Evolutionary conservation across 805 yeast species (phyloP).

Genomic region (Metschnikowia similis): DNA sequence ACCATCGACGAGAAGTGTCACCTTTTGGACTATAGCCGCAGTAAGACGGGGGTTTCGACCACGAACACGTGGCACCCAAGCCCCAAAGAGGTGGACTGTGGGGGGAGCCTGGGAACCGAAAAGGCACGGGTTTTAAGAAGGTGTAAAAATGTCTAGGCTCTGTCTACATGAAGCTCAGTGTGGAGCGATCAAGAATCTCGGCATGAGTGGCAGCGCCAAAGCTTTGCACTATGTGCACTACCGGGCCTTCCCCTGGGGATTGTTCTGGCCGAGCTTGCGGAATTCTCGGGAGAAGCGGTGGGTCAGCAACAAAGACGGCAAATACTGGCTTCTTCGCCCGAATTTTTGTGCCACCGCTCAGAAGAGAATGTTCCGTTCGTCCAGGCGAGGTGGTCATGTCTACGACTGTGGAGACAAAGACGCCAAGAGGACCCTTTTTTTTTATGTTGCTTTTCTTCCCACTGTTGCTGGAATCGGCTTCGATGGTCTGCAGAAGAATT

Average conservation of each 20-base stretch:
- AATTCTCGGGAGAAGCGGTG: neutral
- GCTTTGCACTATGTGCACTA: neutral
- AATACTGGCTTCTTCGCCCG: no score
- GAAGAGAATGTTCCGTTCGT: no score
- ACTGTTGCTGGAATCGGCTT: neutral
- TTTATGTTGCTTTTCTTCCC: neutral
- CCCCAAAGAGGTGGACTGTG: neutral
- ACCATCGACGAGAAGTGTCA: neutral
- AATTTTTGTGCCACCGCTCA: no score
- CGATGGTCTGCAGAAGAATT: slow-evolving; percentile 1
- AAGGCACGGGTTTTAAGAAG: neutral
- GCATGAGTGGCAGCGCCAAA: neutral
- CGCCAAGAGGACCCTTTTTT: neutral
- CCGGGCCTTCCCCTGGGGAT: neutral
- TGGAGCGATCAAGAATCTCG: no score
- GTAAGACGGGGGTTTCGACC: neutral
- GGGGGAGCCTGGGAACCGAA: neutral
- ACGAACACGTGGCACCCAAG: no score
- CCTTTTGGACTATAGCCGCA: neutral
- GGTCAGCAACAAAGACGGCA: neutral
- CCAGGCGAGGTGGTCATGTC: no score
- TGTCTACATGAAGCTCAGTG: neutral
- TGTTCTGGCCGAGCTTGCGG: slow-evolving; percentile 1
- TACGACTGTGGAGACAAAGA: no score
- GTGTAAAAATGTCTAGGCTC: neutral